phyloP scores from a whole-genome alignment of 495 filamentous ascomycete species.

The Lasiosphaeria hispida region DNA sequence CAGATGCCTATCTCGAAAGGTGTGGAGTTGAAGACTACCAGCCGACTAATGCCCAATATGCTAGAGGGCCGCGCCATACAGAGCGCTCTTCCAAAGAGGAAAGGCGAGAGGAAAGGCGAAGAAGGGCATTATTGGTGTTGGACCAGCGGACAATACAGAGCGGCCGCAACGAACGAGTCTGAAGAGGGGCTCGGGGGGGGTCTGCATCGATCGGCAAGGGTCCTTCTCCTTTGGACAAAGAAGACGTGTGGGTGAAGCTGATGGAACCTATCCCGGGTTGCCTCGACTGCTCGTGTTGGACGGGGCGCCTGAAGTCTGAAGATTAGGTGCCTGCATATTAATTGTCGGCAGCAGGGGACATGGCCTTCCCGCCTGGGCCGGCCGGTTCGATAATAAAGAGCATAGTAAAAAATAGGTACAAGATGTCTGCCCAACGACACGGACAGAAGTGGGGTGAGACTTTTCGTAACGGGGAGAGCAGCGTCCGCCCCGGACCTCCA shows the following conservation, averaged over 20 bases:
- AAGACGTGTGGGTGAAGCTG: not conserved
- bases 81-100: not conserved
- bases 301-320: constrained; percentile 17
- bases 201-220: constrained; percentile 19
- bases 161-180: not conserved
- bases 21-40: too few relatives aligned
- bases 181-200: not conserved
- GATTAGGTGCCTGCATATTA: constrained; percentile 5
- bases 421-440: too few relatives aligned
- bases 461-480: too few relatives aligned
- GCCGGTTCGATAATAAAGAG: not conserved
- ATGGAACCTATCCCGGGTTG: not conserved
- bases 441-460: too few relatives aligned
- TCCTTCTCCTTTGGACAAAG: constrained; percentile 9
- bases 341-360: not conserved
- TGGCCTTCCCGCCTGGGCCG: not conserved
- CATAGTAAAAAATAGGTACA: not conserved
- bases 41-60: not conserved
- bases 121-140: not conserved
- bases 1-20: too few relatives aligned
- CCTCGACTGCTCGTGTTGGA: constrained; percentile 9
- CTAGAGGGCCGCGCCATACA: not conserved
- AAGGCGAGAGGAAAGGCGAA: not conserved
- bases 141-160: not conserved
- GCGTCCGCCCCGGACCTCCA: too few relatives aligned